Percentiles rank a stretch among this genome's conserved stretches.
phyloP scores from a whole-genome alignment of 306 rosid species.

The Carpinus viminea region DNA sequence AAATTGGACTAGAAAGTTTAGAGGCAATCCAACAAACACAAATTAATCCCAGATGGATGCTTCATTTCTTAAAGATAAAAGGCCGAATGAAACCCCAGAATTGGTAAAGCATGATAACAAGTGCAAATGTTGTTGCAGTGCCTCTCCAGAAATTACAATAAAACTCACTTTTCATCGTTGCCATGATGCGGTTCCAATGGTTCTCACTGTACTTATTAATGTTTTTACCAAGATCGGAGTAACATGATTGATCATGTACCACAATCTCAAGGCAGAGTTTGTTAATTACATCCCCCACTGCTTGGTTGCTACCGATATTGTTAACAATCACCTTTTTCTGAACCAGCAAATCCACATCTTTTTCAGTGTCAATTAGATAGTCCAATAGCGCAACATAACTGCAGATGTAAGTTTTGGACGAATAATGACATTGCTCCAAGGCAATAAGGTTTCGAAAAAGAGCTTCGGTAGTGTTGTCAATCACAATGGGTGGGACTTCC shows the following conservation, averaged over 20 bases:
- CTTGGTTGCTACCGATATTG: conserved; percentile 23
- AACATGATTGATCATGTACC: conserved; percentile 25
- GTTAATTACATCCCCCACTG: conserved; percentile 14
- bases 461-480: conserved; percentile 9
- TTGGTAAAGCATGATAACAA: too few relatives aligned
- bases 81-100: too few relatives aligned
- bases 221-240: background rate
- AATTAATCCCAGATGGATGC: too few relatives aligned
- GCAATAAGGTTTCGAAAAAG: conserved; percentile 30
- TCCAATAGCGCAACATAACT: conserved; percentile 27
- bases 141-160: too few relatives aligned
- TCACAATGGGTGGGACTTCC: background rate
- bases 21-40: too few relatives aligned
- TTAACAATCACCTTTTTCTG: conserved; percentile 17
- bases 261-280: conserved; percentile 38
- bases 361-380: conserved; percentile 15
- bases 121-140: too few relatives aligned
- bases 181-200: too few relatives aligned
- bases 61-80: too few relatives aligned
- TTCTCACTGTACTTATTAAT: conserved; percentile 14
- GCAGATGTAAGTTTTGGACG: conserved; percentile 17
- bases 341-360: conserved; percentile 30
- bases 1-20: too few relatives aligned
- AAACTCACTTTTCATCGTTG: too few relatives aligned
- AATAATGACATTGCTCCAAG: conserved; percentile 31